A percentile compares a stretch with the other conserved stretches of the same genome.
Conservation (phyloP, 2,329 filamentous ascomycete species). For the Hymenoscyphus albidus region DNA sequence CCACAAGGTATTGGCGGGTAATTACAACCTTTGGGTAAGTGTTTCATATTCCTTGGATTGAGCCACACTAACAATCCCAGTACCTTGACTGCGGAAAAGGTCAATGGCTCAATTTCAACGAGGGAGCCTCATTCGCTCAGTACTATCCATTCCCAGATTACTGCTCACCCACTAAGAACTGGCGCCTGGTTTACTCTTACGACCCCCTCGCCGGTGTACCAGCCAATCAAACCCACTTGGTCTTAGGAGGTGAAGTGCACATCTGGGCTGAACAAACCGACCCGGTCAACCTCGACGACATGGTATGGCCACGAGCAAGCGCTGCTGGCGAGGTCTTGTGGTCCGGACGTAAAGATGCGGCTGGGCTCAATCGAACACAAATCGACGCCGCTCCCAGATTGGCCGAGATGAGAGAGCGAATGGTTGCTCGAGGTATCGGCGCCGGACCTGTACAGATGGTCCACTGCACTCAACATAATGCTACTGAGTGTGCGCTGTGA, state of each 20-base stretch:
- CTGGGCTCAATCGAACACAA: conserved; percentile 67
- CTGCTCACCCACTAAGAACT: conserved; percentile 76
- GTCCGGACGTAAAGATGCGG: conserved; percentile 65
- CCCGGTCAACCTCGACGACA: conserved; percentile 66
- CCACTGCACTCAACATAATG: conserved; percentile 63
- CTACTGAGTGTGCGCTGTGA: conserved; percentile 43
- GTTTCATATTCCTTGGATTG: conserved; percentile 1
- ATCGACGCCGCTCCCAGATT: conserved; percentile 65
- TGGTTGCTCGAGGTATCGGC: conserved; percentile 64
- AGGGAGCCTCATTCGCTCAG: conserved; percentile 46
- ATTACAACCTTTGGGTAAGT: conserved; percentile 72
- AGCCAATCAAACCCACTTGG: conserved; percentile 56
- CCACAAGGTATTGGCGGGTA: conserved; percentile 68
- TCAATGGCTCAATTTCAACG: conserved; percentile 70
- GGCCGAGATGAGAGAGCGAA: conserved; percentile 70
- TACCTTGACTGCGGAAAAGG: conserved; percentile 83
- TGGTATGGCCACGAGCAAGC: conserved; percentile 73
- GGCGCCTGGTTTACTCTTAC: conserved; percentile 76
- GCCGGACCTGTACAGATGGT: conserved; percentile 68
- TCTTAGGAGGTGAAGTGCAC: conserved; percentile 77
- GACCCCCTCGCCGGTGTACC: conserved; percentile 67
- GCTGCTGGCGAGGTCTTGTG: conserved; percentile 78
- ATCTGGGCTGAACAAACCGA: conserved; percentile 83
- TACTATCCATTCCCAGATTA: conserved; percentile 76
- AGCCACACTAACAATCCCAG: conserved; percentile 38